Base-by-base conservation (phyloP, 2,329 filamentous ascomycete species). In the Alternaria ventricosa region DNA sequence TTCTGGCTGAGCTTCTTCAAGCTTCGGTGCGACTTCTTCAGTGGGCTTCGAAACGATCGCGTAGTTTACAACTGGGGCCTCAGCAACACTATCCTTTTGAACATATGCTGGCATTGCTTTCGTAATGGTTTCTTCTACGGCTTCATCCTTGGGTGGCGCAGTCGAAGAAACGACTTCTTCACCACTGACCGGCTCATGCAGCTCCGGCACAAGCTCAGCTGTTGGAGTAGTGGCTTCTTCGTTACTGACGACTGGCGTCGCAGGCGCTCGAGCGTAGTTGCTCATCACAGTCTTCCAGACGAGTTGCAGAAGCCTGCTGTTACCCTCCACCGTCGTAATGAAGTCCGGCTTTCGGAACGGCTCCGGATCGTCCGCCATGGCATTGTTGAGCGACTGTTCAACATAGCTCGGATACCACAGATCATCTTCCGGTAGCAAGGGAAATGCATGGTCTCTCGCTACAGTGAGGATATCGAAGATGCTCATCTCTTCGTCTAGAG, bases 271-370 rank as follows among this genome's bases (percentile, higher is more conserved):
- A 8, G 69, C 53, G 33, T 65, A 72, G 12, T 65, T 70, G 12
- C 69, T 71, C 57, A 75, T 71, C 11, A 78, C 71, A 3, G 74
- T 73, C 30, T 67, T 71, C 73, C 75, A 74, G 1, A 76, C 70
- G 5, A 77, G 68, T 9, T 73, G 69, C 0, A 74, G 61, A n/a
- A 74, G 68, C 44, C 60, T 71, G 6, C 68, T 70, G 18, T 76
- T 71, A 0, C 72, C 74, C 22, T 72, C 71, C 11, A 78, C 64
- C 25, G 68, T 66, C 13, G 73, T 71, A 23, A 72, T 70, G 36
- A 77, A 75, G 3, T 68, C 70, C 1, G 71, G 64, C 23, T 60
- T 65, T 18, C 57, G 57, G 41, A 77, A 77, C 1, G 74, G 70
- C 9, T 65, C 71, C 0, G 71, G 67, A 43, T 78, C 69, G 5